phyloP scores from a whole-genome alignment of 1,284 basidiomycete genomes.

The Boletellus deceptivus region DNA sequence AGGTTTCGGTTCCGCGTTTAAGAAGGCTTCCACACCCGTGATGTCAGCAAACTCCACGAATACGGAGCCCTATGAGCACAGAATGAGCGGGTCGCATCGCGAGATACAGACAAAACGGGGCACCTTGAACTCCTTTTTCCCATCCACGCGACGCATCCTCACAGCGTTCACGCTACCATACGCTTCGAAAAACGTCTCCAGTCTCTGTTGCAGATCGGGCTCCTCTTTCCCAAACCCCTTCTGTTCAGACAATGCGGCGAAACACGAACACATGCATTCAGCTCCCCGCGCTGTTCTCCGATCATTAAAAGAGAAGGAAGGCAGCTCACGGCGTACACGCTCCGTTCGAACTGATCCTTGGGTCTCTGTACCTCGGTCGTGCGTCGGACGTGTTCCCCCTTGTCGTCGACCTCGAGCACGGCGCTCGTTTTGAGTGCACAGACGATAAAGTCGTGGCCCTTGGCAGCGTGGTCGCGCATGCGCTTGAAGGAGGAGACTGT shows the following conservation, averaged over 20 bases:
- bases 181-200: conserved; percentile 82
- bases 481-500: conserved; percentile 95
- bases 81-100: not conserved
- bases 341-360: conserved; percentile 74
- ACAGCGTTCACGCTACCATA: conserved; percentile 87
- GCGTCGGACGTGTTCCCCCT: conserved; percentile 72
- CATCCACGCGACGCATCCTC: conserved; percentile 76
- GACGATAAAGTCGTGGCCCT: conserved; percentile 66
- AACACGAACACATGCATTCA: too few species aligned
- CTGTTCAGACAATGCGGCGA: conserved; percentile 36
- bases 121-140: conserved; percentile 83
- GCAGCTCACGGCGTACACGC: conserved; percentile 77
- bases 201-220: conserved; percentile 65
- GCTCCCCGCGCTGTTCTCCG: too few species aligned
- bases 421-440: conserved; percentile 62
- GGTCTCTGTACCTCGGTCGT: conserved; percentile 70
- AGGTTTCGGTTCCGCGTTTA: conserved; percentile 78
- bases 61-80: conserved; percentile 71
- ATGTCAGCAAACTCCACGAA: conserved; percentile 88
- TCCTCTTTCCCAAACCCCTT: conserved; percentile 89
- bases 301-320: not conserved
- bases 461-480: conserved; percentile 73
- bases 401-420: conserved; percentile 77
- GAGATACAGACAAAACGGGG: conserved; percentile 9
- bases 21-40: conserved; percentile 71